Conservation (phyloP, 345 rosid species). For the Salix brachista region DNA sequence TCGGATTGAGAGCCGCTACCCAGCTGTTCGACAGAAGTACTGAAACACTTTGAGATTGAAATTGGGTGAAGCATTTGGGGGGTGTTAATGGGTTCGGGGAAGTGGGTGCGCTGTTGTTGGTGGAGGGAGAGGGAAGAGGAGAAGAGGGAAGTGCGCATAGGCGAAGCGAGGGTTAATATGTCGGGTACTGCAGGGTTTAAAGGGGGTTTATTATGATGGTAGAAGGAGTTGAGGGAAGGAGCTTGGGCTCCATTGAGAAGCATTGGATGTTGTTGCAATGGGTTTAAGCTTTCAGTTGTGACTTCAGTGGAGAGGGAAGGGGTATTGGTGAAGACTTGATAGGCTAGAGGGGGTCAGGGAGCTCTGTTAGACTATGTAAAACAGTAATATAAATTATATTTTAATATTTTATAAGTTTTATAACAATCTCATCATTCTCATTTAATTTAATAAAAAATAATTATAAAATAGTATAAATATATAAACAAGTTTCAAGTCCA, state of each 20-base stretch:
- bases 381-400: too few species aligned
- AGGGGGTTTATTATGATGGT: slow-evolving; percentile 5
- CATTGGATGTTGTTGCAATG: slow-evolving; percentile 13
- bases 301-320: not conserved
- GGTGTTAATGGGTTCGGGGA: not conserved
- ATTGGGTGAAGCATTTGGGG: slow-evolving; percentile 7
- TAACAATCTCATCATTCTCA: too few species aligned
- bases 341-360: too few species aligned
- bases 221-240: slow-evolving; percentile 15
- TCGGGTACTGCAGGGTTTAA: slow-evolving; percentile 8
- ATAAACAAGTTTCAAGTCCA: too few species aligned
- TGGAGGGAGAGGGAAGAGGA: slow-evolving; percentile 24
- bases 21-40: slow-evolving; percentile 52
- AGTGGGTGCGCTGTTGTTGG: slow-evolving; percentile 15
- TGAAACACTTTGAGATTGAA: slow-evolving; percentile 6
- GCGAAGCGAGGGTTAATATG: too few species aligned
- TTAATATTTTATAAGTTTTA: too few species aligned
- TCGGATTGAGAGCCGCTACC: slow-evolving; percentile 8
- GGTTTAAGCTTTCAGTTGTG: not conserved
- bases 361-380: too few species aligned
- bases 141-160: not conserved
- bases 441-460: too few species aligned
- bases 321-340: too few species aligned
- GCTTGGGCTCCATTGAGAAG: slow-evolving; percentile 9
- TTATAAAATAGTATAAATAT: too few species aligned